Percentiles rank a stretch among this genome's conserved stretches.
These are phyloP conservation scores for Raphanus hybrid DNA, from an alignment of 441 rosid genomes.

Conservation along the genomic window DNA sequence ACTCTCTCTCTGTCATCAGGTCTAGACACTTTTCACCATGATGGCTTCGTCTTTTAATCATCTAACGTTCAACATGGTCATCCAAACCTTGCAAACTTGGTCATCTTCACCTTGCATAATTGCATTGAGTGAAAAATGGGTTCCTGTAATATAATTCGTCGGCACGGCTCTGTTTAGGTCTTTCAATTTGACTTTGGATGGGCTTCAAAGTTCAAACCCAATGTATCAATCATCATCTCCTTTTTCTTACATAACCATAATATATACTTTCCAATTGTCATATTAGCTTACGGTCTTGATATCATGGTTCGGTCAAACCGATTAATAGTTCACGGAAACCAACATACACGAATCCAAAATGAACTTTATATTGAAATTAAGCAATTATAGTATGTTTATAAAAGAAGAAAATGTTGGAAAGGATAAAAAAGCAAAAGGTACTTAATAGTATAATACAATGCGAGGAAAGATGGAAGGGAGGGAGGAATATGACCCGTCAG, in stretches of 20 bases:
- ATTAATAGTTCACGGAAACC: background rate
- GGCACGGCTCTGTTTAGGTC: background rate
- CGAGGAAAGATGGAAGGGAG: conserved; percentile 13
- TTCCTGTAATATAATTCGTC: background rate
- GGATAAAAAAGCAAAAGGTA: too few relatives aligned
- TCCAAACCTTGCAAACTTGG: background rate
- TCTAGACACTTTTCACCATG: background rate
- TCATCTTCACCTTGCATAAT: background rate
- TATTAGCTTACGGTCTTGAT: background rate
- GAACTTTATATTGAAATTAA: background rate
- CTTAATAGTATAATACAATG: background rate
- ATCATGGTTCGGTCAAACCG: background rate
- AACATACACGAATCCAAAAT: background rate
- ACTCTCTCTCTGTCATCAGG: background rate
- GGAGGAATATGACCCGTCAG: conserved; percentile 14
- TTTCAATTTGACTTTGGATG: background rate
- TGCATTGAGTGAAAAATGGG: background rate
- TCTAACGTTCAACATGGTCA: background rate
- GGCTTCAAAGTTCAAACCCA: background rate
- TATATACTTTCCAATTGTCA: background rate
- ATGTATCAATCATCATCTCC: background rate
- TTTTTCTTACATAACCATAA: background rate
- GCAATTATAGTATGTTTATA: background rate
- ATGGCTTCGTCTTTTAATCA: background rate
- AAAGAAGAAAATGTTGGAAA: too few relatives aligned